Base-by-base conservation (phyloP, 768 basidiomycete species). In the Panellus pusillus region DNA sequence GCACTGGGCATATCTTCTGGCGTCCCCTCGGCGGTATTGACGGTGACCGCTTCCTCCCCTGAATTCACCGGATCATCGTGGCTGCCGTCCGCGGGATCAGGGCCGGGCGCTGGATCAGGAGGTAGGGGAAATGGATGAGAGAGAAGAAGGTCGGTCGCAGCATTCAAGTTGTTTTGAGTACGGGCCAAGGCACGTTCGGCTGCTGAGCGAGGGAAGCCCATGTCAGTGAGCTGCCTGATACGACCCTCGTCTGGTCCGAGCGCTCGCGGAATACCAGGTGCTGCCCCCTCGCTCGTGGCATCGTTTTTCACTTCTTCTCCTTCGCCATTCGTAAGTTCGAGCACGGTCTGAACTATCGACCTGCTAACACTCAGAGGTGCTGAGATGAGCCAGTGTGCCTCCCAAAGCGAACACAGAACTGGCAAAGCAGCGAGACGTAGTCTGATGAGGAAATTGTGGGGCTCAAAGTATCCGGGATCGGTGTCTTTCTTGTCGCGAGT, bases 191-290 rank as follows among this genome's bases (percentile, higher is more conserved):
- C 96, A 47, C 86, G 81, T 65, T 91, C 89, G 2, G 87, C 92
- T 12, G 91, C 91, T 38, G 83, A 80, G n/a, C 93, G 84, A 32
- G 89, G 84, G 75, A 98, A 99, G 42, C 97, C 97, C 97, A 99
- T 98, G 63, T 98, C 97, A 9, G 83, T 87, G 50, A 98, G 76
- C 63, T 93, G 89, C 46, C 82, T 81, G 48, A 98, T 83, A 32
- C 87, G 82, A 42, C 77, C 78, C 66, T 94, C 92, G 66, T 93
- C 90, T 0, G 88, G 81, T 12, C 78, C 83, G 55, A 76, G 70
- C 55, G 67, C 67, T 19, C 70, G 73, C 18, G 71, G 64, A 37
- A 68, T 58, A 20, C 60, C 62, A 15, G 64, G 52, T 32, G 67
- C 52, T 32, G 61, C 41, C 56, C 60, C 65, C 4, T 78, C 75